Conservation (phyloP, 2,329 filamentous ascomycete species). For the Colletotrichum agaves region DNA sequence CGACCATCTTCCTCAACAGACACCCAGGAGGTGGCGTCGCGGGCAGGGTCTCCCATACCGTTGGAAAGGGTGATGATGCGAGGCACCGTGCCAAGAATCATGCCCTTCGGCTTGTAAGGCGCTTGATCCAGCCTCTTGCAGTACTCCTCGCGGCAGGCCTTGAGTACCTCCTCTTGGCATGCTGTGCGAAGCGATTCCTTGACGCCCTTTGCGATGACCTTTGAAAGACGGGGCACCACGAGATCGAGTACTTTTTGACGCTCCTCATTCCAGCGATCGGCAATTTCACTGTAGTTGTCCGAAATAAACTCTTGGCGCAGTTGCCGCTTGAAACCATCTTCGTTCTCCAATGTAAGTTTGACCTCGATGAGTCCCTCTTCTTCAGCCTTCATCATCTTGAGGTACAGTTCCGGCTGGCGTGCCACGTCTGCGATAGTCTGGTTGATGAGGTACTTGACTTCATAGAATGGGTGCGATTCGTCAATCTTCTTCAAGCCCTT, state of each 20-base stretch:
- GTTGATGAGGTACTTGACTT: conserved; percentile 95
- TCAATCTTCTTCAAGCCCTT: conserved; percentile 95
- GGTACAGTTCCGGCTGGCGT: conserved; percentile 85
- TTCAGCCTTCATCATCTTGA: conserved; percentile 98
- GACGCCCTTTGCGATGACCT: conserved; percentile 87
- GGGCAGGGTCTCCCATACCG: conserved; percentile 76
- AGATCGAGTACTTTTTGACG: conserved; percentile 85
- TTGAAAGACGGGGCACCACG: conserved; percentile 84
- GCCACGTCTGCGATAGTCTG: conserved; percentile 87
- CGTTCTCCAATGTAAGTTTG: conserved; percentile 79
- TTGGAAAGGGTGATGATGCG: conserved; percentile 89
- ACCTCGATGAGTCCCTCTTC: conserved; percentile 93
- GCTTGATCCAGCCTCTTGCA: conserved; percentile 92
- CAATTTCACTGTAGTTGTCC: conserved; percentile 94
- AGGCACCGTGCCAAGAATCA: conserved; percentile 87
- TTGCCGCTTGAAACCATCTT: conserved; percentile 78
- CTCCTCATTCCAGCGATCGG: conserved; percentile 93
- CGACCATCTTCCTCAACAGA: conserved; percentile 94
- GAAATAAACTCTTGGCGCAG: conserved; percentile 89
- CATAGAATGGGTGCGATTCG: conserved; percentile 95
- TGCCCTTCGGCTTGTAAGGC: conserved; percentile 93
- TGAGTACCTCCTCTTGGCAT: conserved; percentile 93
- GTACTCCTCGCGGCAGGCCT: conserved; percentile 88
- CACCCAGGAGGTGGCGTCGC: conserved; percentile 89
- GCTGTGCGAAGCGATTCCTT: conserved; percentile 95